phyloP scores from a whole-genome alignment of 331 rosid genomes.

The Phaseolus coccineus region DNA sequence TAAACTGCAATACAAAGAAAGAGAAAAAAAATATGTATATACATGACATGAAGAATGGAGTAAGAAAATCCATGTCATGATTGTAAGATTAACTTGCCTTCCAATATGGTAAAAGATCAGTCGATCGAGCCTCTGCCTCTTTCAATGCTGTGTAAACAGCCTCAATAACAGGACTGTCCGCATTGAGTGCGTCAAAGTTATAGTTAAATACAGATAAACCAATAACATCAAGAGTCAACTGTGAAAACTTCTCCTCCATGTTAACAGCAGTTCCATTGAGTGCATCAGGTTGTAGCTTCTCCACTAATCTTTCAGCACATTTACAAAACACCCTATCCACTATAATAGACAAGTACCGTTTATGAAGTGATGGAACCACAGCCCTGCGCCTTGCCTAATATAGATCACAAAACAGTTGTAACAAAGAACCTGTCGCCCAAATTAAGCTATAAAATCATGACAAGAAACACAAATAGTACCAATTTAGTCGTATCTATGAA shows the following conservation, averaged over 20 bases:
- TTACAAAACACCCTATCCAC: constrained; percentile 87
- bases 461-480: constrained; percentile 31
- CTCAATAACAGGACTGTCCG: constrained; percentile 89
- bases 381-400: constrained; percentile 96
- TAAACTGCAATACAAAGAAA: constrained; percentile 59
- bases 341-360: constrained; percentile 83
- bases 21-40: neutral
- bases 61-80: constrained; percentile 4
- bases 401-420: constrained; percentile 44
- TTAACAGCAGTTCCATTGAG: constrained; percentile 75
- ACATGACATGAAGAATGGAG: constrained; percentile 13
- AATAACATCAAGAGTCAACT: constrained; percentile 90
- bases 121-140: constrained; percentile 96
- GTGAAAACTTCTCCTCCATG: constrained; percentile 92
- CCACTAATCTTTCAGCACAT: constrained; percentile 92
- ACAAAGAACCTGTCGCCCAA: constrained; percentile 11
- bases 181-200: constrained; percentile 75
- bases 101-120: constrained; percentile 95
- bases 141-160: constrained; percentile 95
- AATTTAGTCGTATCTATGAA: constrained; percentile 6
- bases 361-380: constrained; percentile 96
- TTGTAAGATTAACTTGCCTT: constrained; percentile 57
- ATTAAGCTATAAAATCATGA: constrained; percentile 39
- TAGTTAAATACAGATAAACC: constrained; percentile 94
- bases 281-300: constrained; percentile 76